Percentiles rank a stretch among this genome's conserved stretches.
Conservation (phyloP, 352 stramenopile species). For the Globisporangium spiculum region DNA sequence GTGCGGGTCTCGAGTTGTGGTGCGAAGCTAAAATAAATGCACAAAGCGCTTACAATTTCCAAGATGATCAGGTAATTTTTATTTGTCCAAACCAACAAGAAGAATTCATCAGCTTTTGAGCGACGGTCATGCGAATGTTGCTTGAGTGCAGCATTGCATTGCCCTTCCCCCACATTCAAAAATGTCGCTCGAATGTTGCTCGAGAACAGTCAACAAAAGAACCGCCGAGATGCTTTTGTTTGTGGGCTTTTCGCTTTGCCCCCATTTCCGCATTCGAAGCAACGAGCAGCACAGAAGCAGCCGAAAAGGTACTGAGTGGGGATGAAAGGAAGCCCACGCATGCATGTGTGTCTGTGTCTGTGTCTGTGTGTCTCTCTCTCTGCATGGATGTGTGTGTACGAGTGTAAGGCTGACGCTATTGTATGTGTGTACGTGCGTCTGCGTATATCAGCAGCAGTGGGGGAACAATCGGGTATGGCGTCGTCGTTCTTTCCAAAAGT, state of each 20-base stretch:
- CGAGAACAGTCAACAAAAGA: not conserved
- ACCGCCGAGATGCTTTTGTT: not conserved
- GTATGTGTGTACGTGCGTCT: not conserved
- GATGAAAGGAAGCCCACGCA: not conserved
- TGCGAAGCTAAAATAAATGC: no score
- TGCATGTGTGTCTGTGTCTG: not conserved
- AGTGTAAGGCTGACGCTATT: not conserved
- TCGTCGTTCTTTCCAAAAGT: conserved; percentile 18
- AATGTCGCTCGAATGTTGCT: not conserved
- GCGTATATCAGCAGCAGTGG: not conserved
- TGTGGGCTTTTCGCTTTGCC: not conserved
- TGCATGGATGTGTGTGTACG: not conserved
- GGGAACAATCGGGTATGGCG: conserved; percentile 8
- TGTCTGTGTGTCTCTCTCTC: not conserved
- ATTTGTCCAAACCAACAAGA: conserved; percentile 1
- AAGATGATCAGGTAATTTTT: no score
- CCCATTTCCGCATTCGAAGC: conserved; percentile 4
- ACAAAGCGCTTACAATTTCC: no score
- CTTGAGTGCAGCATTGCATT: not conserved
- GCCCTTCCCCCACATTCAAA: not conserved
- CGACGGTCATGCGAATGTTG: not conserved
- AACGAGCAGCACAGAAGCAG: not conserved
- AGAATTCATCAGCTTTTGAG: not conserved
- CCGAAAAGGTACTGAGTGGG: not conserved
- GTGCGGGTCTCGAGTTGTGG: no score